Base-by-base conservation (phyloP, 2,329 filamentous ascomycete species). In the Talaromyces sp. region DNA sequence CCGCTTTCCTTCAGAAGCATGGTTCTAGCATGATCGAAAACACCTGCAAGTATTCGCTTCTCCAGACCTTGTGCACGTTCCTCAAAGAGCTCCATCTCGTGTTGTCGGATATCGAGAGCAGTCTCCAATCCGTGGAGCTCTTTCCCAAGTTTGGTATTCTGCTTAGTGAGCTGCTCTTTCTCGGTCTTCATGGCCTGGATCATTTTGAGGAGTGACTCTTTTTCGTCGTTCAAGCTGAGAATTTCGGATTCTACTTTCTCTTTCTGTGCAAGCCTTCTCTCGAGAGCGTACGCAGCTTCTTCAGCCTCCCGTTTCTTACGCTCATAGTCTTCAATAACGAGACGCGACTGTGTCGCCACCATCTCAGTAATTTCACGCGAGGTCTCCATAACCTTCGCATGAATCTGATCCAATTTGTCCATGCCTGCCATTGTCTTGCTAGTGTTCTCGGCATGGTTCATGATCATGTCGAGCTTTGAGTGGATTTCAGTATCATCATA, bases 51-150 rank as follows among this genome's bases (percentile, higher is more conserved):
- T 70, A 99, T 97, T 31, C 95, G 89, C 61, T 93, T 90, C 79
- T 99, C 95, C 27, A 99, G 83, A 3, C 88, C 87, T 75, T 97
- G 93, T 2, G 94, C 95, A 67, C 94, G 90, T 11, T 85, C 82
- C 75, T 98, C 94, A 91, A 99, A 97, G 31, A 90, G 85, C 54
- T 92, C 88, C 66, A 99, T 87, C 79, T 98, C 95, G 70, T 98
- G 94, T 52, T 92, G 90, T 63, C 95, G 90, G 64, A 98, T 88
- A 19, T 90, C 87, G 35, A 98, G 85, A 0, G 95, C 94, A 9
- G 92, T 98, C 75, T 98, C 92, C 1, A 99, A 85, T 9, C 92
- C 91, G 5, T 93, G 93, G 0, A 99, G 89, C 70, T 99, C 93
- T 27, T 92, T 92, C 10, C 88, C 88, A 33, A 97, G 83, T 64